Evolutionary conservation across 768 basidiomycete genomes (phyloP).

Genomic region (Pisolithus sp.): DNA sequence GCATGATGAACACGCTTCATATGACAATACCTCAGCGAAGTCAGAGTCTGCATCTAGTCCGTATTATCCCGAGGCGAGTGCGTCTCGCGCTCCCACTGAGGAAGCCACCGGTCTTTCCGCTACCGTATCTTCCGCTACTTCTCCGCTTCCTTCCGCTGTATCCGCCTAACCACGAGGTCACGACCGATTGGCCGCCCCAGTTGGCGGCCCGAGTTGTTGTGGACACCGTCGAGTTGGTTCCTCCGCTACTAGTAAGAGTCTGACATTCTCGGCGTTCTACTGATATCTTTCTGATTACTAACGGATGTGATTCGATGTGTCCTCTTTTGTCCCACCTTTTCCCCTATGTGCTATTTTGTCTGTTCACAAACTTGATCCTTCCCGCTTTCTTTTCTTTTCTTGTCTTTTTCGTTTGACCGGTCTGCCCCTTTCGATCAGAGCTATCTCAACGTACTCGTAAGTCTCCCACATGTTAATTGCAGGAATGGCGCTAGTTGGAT

Average conservation of each 20-base stretch:
- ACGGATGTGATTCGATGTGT: neutral
- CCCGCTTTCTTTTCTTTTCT: neutral
- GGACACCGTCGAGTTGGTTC: constrained; percentile 7
- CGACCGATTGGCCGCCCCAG: neutral
- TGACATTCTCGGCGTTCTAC: constrained; percentile 1
- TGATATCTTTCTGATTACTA: constrained; percentile 9
- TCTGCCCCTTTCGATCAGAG: constrained; percentile 1
- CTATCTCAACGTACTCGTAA: constrained; percentile 19
- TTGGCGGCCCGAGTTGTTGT: constrained; percentile 11
- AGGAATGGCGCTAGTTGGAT: constrained; percentile 12
- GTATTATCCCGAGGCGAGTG: constrained; percentile 12
- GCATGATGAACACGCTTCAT: constrained; percentile 5
- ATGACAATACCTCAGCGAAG: constrained; percentile 10
- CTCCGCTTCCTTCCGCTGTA: constrained; percentile 27
- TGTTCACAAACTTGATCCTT: constrained; percentile 1
- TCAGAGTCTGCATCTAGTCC: constrained; percentile 9
- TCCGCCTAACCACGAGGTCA: constrained; percentile 17
- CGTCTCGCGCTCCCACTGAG: constrained; percentile 15
- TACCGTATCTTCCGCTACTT: constrained; percentile 24
- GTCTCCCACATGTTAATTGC: constrained; percentile 17
- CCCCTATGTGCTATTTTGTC: constrained; percentile 16
- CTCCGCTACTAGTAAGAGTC: neutral
- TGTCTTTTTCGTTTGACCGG: neutral
- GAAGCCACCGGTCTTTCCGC: constrained; percentile 14
- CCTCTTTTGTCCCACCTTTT: constrained; percentile 2